A percentile compares a stretch with the other conserved stretches of the same genome.
Conservation (phyloP, 768 basidiomycete species). For the Russula compacta region DNA sequence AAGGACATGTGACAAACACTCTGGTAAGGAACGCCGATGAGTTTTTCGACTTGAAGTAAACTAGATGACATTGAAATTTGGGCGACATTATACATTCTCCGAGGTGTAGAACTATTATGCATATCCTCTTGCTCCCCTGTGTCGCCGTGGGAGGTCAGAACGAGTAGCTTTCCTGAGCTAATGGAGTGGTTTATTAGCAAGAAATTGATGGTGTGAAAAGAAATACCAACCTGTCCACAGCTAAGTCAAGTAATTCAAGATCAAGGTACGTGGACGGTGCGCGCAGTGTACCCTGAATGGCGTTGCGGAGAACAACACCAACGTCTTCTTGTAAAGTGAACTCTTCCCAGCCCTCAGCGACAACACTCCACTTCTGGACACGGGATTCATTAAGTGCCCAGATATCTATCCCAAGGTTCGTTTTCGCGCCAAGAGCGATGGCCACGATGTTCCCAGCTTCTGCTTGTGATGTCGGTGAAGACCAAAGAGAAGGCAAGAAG, state of each 20-base stretch:
- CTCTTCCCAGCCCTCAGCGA: slow-evolving; percentile 63
- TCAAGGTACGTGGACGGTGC: slow-evolving; percentile 42
- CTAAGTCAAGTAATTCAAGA: slow-evolving; percentile 65
- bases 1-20: slow-evolving; percentile 40
- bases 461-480: slow-evolving; percentile 33
- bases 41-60: slow-evolving; percentile 37
- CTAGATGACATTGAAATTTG: slow-evolving; percentile 38
- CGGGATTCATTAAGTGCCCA: slow-evolving; percentile 63
- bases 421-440: slow-evolving; percentile 41
- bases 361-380: slow-evolving; percentile 64
- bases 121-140: slow-evolving; percentile 38
- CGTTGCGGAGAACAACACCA: slow-evolving; percentile 37
- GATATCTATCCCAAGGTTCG: slow-evolving; percentile 42
- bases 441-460: slow-evolving; percentile 57
- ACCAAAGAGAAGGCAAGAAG: slow-evolving; percentile 36
- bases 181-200: neutral
- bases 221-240: slow-evolving; percentile 43
- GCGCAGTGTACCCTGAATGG: slow-evolving; percentile 37
- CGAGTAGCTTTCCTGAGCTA: slow-evolving; percentile 44
- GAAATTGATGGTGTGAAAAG: neutral
- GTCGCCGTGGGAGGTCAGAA: slow-evolving; percentile 63
- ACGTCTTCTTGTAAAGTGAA: slow-evolving; percentile 48
- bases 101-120: slow-evolving; percentile 35
- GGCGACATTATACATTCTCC: slow-evolving; percentile 57
- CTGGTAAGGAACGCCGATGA: slow-evolving; percentile 65